Evolutionary conservation across 2,329 filamentous ascomycete genomes (phyloP).

Genomic region (Xylaria polymorpha): DNA sequence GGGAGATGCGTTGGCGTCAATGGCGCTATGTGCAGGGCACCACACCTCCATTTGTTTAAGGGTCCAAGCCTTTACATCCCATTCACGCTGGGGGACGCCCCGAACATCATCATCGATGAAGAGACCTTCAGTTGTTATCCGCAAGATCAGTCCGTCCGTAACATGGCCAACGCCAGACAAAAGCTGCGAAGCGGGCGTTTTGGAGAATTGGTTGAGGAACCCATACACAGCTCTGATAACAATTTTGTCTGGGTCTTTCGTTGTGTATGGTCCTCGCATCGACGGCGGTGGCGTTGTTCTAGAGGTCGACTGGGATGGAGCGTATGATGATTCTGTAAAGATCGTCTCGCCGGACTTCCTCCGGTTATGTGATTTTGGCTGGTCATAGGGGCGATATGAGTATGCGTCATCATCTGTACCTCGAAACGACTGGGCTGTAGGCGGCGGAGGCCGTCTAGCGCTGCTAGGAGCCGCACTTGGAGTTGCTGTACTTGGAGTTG

Average conservation of each 20-base stretch:
- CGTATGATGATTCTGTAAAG: slow-evolving; percentile 87
- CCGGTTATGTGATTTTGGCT: slow-evolving; percentile 67
- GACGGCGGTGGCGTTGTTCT: slow-evolving; percentile 86
- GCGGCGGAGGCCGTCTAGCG: slow-evolving; percentile 45
- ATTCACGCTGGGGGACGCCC: slow-evolving; percentile 92
- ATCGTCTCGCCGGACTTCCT: slow-evolving; percentile 76
- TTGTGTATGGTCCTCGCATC: slow-evolving; percentile 81
- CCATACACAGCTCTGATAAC: slow-evolving; percentile 92
- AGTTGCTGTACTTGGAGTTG: slow-evolving; percentile 8
- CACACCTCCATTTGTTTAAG: slow-evolving; percentile 92
- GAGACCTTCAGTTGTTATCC: slow-evolving; percentile 91
- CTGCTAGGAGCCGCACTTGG: slow-evolving; percentile 39
- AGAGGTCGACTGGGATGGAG: slow-evolving; percentile 83
- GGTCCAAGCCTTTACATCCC: slow-evolving; percentile 99
- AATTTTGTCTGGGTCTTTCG: slow-evolving; percentile 94
- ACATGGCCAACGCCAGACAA: slow-evolving; percentile 85
- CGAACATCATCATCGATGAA: slow-evolving; percentile 98
- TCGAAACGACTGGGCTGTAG: slow-evolving; percentile 67
- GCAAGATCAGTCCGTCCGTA: slow-evolving; percentile 90
- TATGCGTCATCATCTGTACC: slow-evolving; percentile 74
- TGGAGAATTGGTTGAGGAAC: slow-evolving; percentile 89
- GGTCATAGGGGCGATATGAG: slow-evolving; percentile 83
- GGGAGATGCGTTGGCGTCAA: slow-evolving; percentile 56
- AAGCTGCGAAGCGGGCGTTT: slow-evolving; percentile 90
- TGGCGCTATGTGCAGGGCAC: slow-evolving; percentile 74